phyloP scores from a whole-genome alignment of 768 basidiomycete species.

The Pulveroboletus sp. region DNA sequence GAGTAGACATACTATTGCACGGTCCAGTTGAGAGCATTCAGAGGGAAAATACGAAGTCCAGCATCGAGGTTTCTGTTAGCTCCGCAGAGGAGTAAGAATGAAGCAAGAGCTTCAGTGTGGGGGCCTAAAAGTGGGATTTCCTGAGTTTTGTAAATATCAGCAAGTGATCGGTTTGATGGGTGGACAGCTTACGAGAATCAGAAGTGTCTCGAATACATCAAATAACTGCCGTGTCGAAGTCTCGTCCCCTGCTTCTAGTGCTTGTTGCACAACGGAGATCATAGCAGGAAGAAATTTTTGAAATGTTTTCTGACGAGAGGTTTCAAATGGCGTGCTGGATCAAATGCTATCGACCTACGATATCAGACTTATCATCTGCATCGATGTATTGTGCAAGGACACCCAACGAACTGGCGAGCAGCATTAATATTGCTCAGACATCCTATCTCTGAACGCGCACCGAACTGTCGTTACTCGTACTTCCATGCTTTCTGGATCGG shows the following conservation, averaged over 20 bases:
- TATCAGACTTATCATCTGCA: slow-evolving; percentile 76
- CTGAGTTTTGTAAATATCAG: slow-evolving; percentile 35
- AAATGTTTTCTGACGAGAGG: slow-evolving; percentile 62
- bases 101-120: slow-evolving; percentile 79
- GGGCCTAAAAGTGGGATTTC: slow-evolving; percentile 92
- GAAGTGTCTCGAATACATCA: slow-evolving; percentile 92
- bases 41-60: slow-evolving; percentile 82
- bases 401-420: slow-evolving; percentile 63
- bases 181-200: slow-evolving; percentile 67
- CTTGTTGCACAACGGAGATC: slow-evolving; percentile 83
- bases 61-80: slow-evolving; percentile 69
- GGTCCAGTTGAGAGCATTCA: slow-evolving; percentile 95
- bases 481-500: slow-evolving; percentile 82
- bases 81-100: slow-evolving; percentile 84
- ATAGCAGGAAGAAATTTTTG: slow-evolving; percentile 83
- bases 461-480: slow-evolving; percentile 87
- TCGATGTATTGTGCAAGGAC: slow-evolving; percentile 93
- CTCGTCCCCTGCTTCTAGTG: slow-evolving; percentile 76
- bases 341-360: slow-evolving; percentile 48
- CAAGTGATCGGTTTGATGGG: neutral
- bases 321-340: neutral
- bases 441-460: slow-evolving; percentile 33
- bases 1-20: slow-evolving; percentile 74
- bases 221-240: slow-evolving; percentile 82
- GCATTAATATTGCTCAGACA: slow-evolving; percentile 3